Evolutionary conservation across 2,329 filamentous ascomycete species (phyloP).

Genomic region (Mariannaea elegans): DNA sequence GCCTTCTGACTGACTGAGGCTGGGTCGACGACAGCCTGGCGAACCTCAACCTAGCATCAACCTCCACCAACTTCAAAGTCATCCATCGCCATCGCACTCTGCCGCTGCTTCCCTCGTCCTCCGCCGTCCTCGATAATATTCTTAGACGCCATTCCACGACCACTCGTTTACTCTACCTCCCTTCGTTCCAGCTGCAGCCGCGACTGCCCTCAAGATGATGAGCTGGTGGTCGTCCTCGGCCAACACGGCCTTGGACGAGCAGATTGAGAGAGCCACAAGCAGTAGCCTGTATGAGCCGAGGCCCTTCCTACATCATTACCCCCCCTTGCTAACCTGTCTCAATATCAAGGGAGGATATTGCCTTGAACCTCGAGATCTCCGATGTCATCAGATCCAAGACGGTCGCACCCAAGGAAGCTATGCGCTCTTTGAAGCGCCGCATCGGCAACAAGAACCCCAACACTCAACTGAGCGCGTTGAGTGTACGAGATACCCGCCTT

Average conservation of each 20-base stretch:
- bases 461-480: slow-evolving; percentile 92
- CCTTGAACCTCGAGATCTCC: slow-evolving; percentile 96
- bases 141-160: slow-evolving; percentile 10
- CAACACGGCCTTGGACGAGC: slow-evolving; percentile 92
- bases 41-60: slow-evolving; percentile 17
- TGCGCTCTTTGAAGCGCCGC: slow-evolving; percentile 92
- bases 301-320: slow-evolving; percentile 7
- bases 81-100: slow-evolving; percentile 15
- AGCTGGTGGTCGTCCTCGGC: slow-evolving; percentile 95
- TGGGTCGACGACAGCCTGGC: slow-evolving; percentile 34
- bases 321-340: slow-evolving; percentile 18
- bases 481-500: slow-evolving; percentile 61
- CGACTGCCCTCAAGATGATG: slow-evolving; percentile 67
- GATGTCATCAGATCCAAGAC: slow-evolving; percentile 98
- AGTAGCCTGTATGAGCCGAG: slow-evolving; percentile 79
- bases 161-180: slow-evolving; percentile 2
- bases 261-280: slow-evolving; percentile 93
- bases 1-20: slow-evolving; percentile 34
- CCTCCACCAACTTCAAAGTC: background rate
- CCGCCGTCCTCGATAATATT: slow-evolving; percentile 2
- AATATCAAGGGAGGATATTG: slow-evolving; percentile 83
- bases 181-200: slow-evolving; percentile 1
- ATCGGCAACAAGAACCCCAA: slow-evolving; percentile 99
- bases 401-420: slow-evolving; percentile 96
- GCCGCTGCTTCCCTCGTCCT: slow-evolving; percentile 5